phyloP scores from a whole-genome alignment of 139 green algal species.

The Coelastrella sp. region DNA sequence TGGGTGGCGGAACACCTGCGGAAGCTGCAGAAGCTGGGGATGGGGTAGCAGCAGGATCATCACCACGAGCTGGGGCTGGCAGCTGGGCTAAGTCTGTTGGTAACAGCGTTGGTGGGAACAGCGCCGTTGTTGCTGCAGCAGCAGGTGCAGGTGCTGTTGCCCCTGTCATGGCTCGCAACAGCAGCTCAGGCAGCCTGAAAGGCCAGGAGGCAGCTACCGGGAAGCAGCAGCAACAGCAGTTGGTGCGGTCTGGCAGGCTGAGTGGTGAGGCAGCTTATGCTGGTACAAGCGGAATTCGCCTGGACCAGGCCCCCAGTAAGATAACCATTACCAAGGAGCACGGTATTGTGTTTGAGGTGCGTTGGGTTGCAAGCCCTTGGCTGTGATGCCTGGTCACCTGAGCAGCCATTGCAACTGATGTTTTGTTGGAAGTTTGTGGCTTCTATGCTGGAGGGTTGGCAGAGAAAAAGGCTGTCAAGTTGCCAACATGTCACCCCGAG shows the following conservation, averaged over 20 bases:
- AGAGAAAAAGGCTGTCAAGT: too few species aligned
- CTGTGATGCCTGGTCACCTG: too few species aligned
- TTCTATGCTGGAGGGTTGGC: too few species aligned
- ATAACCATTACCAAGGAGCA: conserved; percentile 40
- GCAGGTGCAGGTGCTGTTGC: background rate
- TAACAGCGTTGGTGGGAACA: background rate
- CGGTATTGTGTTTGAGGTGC: conserved; percentile 37
- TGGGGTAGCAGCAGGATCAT: conserved; percentile 11
- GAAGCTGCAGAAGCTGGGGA: background rate
- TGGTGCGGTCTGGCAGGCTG: background rate
- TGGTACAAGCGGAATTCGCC: conserved; percentile 23
- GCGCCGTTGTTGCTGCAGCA: background rate
- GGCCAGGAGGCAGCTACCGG: conserved; percentile 12
- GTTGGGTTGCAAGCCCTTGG: too few species aligned
- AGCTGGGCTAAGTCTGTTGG: conserved; percentile 16
- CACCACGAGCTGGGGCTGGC: conserved; percentile 5
- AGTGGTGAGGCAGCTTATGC: background rate
- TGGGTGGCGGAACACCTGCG: background rate
- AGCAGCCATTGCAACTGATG: too few species aligned
- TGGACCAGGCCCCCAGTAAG: conserved; percentile 18
- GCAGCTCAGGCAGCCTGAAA: conserved; percentile 36
- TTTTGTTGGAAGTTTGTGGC: too few species aligned
- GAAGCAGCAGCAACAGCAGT: conserved; percentile 37
- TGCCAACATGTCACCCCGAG: too few species aligned
- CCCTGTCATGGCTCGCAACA: conserved; percentile 1